Conservation (phyloP, 2,329 filamentous ascomycete genomes). For the Neofusicoccum ribis region DNA sequence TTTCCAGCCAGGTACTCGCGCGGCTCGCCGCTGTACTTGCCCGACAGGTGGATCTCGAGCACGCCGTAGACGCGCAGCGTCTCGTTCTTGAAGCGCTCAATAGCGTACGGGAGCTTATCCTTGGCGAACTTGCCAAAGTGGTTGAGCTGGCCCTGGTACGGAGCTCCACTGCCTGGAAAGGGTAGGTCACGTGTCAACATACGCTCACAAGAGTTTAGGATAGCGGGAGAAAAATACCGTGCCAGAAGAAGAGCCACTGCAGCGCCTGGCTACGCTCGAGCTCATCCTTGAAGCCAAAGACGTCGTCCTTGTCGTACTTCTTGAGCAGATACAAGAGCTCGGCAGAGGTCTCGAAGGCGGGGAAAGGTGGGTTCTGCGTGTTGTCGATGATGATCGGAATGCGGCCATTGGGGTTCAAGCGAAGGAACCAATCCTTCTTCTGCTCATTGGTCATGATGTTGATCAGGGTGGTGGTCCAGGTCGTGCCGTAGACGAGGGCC, state of each 20-base stretch:
- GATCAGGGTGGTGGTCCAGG: constrained; percentile 17
- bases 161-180: constrained; percentile 32
- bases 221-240: constrained; percentile 32
- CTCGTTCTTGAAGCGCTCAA: constrained; percentile 52
- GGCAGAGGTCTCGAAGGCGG: constrained; percentile 56
- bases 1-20: constrained; percentile 56
- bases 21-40: constrained; percentile 51
- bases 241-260: constrained; percentile 60
- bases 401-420: constrained; percentile 36
- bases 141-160: constrained; percentile 44
- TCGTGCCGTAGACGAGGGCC: constrained; percentile 47
- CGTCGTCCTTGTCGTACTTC: constrained; percentile 49
- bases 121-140: constrained; percentile 48
- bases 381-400: constrained; percentile 14
- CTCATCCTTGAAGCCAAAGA: constrained; percentile 54
- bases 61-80: constrained; percentile 55
- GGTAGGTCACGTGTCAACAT: too few relatives aligned
- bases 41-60: constrained; percentile 56
- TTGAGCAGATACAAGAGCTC: constrained; percentile 56
- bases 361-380: constrained; percentile 34
- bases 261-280: constrained; percentile 51
- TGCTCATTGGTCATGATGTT: constrained; percentile 56
- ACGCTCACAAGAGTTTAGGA: constrained; percentile 11
- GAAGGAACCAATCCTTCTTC: constrained; percentile 57
- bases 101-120: constrained; percentile 22